Percentiles rank a stretch among this genome's conserved stretches.
These are phyloP conservation scores for Afroboletus lepidellus DNA, from an alignment of 1,284 basidiomycete species.

Conservation along the genomic window DNA sequence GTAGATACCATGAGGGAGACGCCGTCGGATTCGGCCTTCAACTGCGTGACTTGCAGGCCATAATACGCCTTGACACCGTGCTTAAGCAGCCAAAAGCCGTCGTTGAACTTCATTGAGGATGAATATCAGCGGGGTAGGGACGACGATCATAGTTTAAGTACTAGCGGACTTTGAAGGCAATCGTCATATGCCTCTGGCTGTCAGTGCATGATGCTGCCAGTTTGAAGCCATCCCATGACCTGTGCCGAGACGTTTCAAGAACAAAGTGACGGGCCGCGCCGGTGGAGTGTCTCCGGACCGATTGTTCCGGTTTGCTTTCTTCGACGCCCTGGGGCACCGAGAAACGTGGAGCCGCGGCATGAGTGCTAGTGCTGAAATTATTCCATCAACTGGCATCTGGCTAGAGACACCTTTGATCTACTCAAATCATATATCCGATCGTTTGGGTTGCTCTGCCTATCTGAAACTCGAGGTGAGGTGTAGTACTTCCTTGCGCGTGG, in stretches of 20 bases:
- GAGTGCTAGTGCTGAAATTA: constrained; percentile 1
- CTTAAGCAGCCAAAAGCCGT: constrained; percentile 71
- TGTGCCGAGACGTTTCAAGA: neutral
- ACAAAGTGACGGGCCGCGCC: neutral
- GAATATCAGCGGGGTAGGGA: neutral
- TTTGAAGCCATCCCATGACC: neutral
- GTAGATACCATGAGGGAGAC: constrained; percentile 64
- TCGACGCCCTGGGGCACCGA: too few species aligned
- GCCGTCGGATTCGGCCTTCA: constrained; percentile 42
- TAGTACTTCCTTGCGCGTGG: neutral
- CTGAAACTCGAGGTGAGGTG: constrained; percentile 65
- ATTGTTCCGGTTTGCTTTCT: too few species aligned
- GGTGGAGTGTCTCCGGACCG: constrained; percentile 2
- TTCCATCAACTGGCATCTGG: constrained; percentile 40
- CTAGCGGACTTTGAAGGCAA: neutral
- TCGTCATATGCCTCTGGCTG: neutral
- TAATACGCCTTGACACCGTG: constrained; percentile 61
- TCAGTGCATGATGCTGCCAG: neutral
- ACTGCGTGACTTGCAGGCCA: constrained; percentile 54
- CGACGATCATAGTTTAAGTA: neutral
- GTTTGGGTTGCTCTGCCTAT: constrained; percentile 52
- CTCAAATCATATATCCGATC: constrained; percentile 54
- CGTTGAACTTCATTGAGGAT: constrained; percentile 47
- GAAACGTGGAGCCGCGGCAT: constrained; percentile 3
- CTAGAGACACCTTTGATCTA: constrained; percentile 60